Percentiles rank a stretch among this genome's conserved stretches.
Conservation (phyloP, 345 rosid genomes). For the Salix exigua region DNA sequence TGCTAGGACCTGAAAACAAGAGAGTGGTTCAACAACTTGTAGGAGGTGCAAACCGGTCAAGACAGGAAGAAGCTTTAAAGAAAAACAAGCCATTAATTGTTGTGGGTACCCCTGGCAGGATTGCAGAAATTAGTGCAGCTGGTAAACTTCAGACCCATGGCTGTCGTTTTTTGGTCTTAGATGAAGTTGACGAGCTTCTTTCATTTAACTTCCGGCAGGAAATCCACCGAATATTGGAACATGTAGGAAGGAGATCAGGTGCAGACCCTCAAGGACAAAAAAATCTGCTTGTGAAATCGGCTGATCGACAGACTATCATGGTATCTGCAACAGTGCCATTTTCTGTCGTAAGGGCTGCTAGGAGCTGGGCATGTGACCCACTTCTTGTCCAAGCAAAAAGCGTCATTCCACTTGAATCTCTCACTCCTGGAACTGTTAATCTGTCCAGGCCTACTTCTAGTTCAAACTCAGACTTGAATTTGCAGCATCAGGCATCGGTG, state of each 20-base stretch:
- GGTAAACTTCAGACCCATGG: conserved; percentile 87
- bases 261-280: conserved; percentile 35
- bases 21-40: conserved; percentile 89
- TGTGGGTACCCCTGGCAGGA: conserved; percentile 92
- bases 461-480: conserved; percentile 34
- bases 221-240: conserved; percentile 82
- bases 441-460: conserved; percentile 31
- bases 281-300: conserved; percentile 28
- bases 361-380: conserved; percentile 78
- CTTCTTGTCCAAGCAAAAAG: conserved; percentile 79
- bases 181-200: conserved; percentile 88
- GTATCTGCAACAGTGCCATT: conserved; percentile 95
- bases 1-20: conserved; percentile 73
- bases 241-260: conserved; percentile 73
- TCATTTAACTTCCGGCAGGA: conserved; percentile 87
- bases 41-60: conserved; percentile 88
- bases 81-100: conserved; percentile 87
- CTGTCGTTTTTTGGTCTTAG: conserved; percentile 82
- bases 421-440: conserved; percentile 41
- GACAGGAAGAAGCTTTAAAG: conserved; percentile 97
- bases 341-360: conserved; percentile 86
- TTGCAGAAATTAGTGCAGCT: conserved; percentile 89
- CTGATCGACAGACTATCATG: conserved; percentile 64
- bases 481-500: conserved; percentile 48
- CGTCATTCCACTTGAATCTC: conserved; percentile 53